These are phyloP conservation scores for Candida awuae DNA, from an alignment of 805 yeast genomes.

Conservation along the genomic window DNA sequence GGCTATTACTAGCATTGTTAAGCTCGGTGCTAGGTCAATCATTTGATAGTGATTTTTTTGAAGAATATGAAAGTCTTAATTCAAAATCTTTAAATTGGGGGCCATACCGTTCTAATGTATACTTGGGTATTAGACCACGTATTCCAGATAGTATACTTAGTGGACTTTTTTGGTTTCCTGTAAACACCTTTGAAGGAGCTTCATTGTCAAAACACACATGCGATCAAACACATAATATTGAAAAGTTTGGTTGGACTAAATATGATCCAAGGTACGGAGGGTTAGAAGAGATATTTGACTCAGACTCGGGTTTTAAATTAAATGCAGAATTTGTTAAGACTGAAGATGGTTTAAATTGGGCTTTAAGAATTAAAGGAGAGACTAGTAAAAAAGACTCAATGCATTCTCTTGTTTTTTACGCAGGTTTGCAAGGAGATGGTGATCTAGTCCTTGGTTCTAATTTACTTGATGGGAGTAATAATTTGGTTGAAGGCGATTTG, in stretches of 20 bases:
- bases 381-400: constrained; percentile 46
- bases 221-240: constrained; percentile 62
- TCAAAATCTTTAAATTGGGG: constrained; percentile 73
- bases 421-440: constrained; percentile 64
- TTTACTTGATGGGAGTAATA: constrained; percentile 17
- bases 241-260: constrained; percentile 73
- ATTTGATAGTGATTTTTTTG: constrained; percentile 6
- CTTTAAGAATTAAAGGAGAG: constrained; percentile 55
- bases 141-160: constrained; percentile 65
- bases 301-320: constrained; percentile 51
- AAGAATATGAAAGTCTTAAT: constrained; percentile 31
- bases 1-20: too few species aligned
- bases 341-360: constrained; percentile 70
- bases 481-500: constrained; percentile 31
- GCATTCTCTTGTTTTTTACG: constrained; percentile 67
- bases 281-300: constrained; percentile 62
- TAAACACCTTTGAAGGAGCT: constrained; percentile 47
- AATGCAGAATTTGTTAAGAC: constrained; percentile 71
- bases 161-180: constrained; percentile 85
- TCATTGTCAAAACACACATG: constrained; percentile 62
- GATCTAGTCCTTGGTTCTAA: constrained; percentile 31
- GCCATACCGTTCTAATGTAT: constrained; percentile 81
- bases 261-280: constrained; percentile 92
- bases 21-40: too few species aligned
- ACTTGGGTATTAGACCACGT: constrained; percentile 79